These are phyloP conservation scores for Stephanodiscus triporus DNA, from an alignment of 108 stramenopile genomes.

Conservation along the genomic window DNA sequence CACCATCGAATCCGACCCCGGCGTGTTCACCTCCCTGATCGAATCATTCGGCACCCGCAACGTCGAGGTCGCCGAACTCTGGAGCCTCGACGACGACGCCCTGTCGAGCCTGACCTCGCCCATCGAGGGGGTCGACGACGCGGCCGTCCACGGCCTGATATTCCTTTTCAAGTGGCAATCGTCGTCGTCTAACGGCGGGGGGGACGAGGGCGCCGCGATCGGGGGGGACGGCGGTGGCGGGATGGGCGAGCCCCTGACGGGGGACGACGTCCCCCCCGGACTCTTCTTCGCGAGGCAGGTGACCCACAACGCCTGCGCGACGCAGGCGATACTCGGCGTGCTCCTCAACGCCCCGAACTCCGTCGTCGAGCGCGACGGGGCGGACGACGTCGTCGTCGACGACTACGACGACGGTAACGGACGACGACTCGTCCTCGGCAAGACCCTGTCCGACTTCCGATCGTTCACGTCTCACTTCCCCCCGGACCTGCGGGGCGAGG, in stretches of 20 bases:
- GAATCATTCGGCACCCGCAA: constrained; percentile 80
- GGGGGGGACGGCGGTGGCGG: background rate
- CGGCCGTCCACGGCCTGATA: constrained; percentile 85
- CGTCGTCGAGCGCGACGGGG: constrained; percentile 3
- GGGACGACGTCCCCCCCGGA: constrained; percentile 58
- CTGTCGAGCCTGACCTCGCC: constrained; percentile 35
- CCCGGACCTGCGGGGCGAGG: constrained; percentile 85
- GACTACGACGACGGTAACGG: constrained; percentile 26
- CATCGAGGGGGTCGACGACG: constrained; percentile 37
- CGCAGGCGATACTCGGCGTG: constrained; percentile 89
- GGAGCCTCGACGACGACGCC: constrained; percentile 78
- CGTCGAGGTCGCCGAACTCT: constrained; percentile 83
- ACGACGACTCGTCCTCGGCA: constrained; percentile 66
- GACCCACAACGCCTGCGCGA: constrained; percentile 93
- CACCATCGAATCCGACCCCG: constrained; percentile 89
- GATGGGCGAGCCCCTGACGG: constrained; percentile 28
- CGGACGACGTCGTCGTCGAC: background rate
- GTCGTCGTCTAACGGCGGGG: background rate
- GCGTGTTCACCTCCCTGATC: constrained; percentile 90
- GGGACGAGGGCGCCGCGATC: constrained; percentile 14
- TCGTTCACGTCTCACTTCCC: constrained; percentile 83
- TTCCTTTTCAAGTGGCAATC: constrained; percentile 93
- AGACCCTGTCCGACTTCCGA: constrained; percentile 74
- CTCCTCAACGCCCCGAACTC: constrained; percentile 66
- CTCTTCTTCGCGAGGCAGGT: constrained; percentile 92